Conservation (phyloP, 2,329 filamentous ascomycete species). For the Dryadomyces sulphureus region DNA sequence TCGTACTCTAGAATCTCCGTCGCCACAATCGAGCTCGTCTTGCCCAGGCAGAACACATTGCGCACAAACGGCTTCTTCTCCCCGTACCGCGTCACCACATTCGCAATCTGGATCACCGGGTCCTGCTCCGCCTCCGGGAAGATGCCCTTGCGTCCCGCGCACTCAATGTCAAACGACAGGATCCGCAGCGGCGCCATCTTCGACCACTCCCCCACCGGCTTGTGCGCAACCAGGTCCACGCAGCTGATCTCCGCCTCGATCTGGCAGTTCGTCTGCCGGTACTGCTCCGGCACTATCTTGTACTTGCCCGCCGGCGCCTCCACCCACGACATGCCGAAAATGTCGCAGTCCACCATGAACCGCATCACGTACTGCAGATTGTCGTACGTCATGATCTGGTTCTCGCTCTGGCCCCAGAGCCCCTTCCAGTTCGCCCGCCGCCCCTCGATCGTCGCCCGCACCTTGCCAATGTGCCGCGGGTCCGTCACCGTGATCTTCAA, state of each 20-base stretch:
- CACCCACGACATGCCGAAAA: slow-evolving; percentile 96
- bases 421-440: slow-evolving; percentile 78
- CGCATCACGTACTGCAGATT: slow-evolving; percentile 88
- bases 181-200: slow-evolving; percentile 94
- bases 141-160: slow-evolving; percentile 90
- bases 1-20: slow-evolving; percentile 80
- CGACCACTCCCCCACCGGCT: slow-evolving; percentile 84
- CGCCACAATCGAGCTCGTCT: slow-evolving; percentile 84
- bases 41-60: slow-evolving; percentile 91
- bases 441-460: slow-evolving; percentile 61
- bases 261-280: slow-evolving; percentile 83
- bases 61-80: slow-evolving; percentile 90
- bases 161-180: slow-evolving; percentile 96
- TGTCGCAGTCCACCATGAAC: slow-evolving; percentile 96
- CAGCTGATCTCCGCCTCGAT: slow-evolving; percentile 85
- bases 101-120: slow-evolving; percentile 95
- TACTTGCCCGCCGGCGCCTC: slow-evolving; percentile 67
- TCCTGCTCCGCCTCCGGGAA: slow-evolving; percentile 89
- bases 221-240: slow-evolving; percentile 69
- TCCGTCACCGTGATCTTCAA: slow-evolving; percentile 88
- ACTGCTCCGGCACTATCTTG: slow-evolving; percentile 47
- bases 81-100: slow-evolving; percentile 86
- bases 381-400: slow-evolving; percentile 80
- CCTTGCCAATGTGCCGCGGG: slow-evolving; percentile 64
- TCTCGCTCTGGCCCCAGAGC: slow-evolving; percentile 57